These are phyloP conservation scores for Plasmodium coatneyi DNA, from an alignment of 169 alveolate genomes.

Conservation along the genomic window DNA sequence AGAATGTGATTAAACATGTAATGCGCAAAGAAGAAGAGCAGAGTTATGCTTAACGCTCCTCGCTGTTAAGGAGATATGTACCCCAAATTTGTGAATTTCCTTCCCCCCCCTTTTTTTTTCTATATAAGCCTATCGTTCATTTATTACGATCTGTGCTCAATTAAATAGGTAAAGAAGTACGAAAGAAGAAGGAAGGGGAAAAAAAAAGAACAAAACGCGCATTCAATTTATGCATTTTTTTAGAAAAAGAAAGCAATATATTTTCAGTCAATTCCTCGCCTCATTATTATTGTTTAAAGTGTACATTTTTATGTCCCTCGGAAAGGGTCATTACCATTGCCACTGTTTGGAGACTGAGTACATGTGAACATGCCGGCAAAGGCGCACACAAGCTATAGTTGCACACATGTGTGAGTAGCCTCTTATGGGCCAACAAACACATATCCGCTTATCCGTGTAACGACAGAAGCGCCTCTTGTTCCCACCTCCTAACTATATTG, in stretches of 20 bases:
- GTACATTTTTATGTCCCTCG: background rate
- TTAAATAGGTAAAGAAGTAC: background rate
- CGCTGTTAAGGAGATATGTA: background rate
- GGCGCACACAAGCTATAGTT: background rate
- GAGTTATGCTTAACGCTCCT: background rate
- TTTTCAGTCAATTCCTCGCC: background rate
- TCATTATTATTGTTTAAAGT: background rate
- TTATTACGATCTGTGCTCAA: background rate
- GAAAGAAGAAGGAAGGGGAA: background rate
- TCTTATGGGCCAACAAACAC: background rate
- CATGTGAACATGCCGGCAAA: background rate
- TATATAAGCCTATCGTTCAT: background rate
- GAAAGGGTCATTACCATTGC: background rate
- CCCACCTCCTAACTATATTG: background rate
- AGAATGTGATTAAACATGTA: background rate
- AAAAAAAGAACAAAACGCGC: background rate
- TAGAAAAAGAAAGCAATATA: background rate
- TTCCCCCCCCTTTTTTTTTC: background rate
- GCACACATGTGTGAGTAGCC: background rate
- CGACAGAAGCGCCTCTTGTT: background rate
- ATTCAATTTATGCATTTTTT: background rate
- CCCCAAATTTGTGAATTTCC: background rate
- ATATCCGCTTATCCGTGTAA: background rate
- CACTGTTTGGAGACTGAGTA: background rate
- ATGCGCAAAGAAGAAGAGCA: background rate